These are phyloP conservation scores for Vanilla planifolia DNA, from an alignment of 106 monocot species.

Conservation along the genomic window DNA sequence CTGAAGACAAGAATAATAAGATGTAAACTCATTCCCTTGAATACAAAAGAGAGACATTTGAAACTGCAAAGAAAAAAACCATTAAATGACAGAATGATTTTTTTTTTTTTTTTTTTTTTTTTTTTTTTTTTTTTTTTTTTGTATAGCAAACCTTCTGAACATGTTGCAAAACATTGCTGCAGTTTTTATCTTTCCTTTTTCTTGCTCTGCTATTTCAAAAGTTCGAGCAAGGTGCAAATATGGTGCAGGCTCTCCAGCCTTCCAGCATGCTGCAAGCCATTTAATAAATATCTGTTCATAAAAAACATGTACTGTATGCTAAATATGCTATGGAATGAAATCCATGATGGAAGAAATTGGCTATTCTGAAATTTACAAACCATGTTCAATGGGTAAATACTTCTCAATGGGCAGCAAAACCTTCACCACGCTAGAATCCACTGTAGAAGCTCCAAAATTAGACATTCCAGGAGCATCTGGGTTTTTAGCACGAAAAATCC, in stretches of 20 bases:
- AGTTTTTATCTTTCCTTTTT: slow-evolving; percentile 87
- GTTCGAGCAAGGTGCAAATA: slow-evolving; percentile 90
- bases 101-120: too few species aligned
- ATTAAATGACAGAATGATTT: slow-evolving; percentile 6
- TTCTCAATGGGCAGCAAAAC: slow-evolving; percentile 74
- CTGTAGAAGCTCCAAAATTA: slow-evolving; percentile 19
- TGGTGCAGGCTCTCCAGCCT: slow-evolving; percentile 73
- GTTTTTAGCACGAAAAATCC: slow-evolving; percentile 9
- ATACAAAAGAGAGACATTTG: background rate
- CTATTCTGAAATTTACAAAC: too few species aligned
- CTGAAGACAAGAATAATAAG: slow-evolving; percentile 28
- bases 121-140: too few species aligned
- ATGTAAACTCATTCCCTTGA: background rate
- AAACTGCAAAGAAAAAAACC: slow-evolving; percentile 3
- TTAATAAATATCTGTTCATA: too few species aligned
- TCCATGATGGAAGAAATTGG: slow-evolving; percentile 1
- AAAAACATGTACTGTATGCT: background rate
- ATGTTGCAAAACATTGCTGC: slow-evolving; percentile 84
- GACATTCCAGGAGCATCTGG: slow-evolving; percentile 22
- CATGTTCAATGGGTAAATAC: slow-evolving; percentile 78
- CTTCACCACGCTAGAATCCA: slow-evolving; percentile 19
- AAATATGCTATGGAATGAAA: background rate
- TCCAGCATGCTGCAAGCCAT: slow-evolving; percentile 88
- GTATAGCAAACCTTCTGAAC: slow-evolving; percentile 85
- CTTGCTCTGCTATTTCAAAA: slow-evolving; percentile 78